A percentile compares a stretch with the other conserved stretches of the same genome.
Evolutionary conservation across 2,329 filamentous ascomycete species (phyloP).

Genomic region (Fusarium austroafricanum): DNA sequence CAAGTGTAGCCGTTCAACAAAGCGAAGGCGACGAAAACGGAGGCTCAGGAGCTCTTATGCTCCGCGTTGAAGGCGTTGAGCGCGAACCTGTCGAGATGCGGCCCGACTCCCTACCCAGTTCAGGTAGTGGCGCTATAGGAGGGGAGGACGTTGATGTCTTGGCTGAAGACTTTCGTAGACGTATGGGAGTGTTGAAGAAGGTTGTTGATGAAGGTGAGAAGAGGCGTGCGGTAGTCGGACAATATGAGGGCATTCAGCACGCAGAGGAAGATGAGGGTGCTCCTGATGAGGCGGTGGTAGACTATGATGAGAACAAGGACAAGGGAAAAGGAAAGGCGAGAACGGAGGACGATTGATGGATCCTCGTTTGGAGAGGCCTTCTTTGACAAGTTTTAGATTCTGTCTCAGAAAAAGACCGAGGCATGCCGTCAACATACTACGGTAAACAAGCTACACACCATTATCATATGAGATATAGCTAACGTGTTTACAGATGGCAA

Average conservation of each 20-base stretch:
- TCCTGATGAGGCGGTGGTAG: constrained; percentile 34
- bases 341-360: constrained; percentile 22
- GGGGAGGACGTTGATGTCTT: constrained; percentile 64
- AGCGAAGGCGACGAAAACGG: constrained; percentile 49
- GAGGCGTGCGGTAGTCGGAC: constrained; percentile 51
- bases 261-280: constrained; percentile 20
- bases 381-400: neutral
- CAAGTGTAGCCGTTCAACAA: constrained; percentile 58
- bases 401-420: neutral
- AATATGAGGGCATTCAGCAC: constrained; percentile 14
- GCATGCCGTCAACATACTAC: neutral
- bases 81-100: constrained; percentile 51
- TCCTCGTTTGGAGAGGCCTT: neutral
- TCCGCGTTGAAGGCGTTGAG: constrained; percentile 54
- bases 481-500: neutral
- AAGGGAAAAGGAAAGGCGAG: constrained; percentile 17
- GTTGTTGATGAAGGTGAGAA: constrained; percentile 65
- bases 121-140: constrained; percentile 48
- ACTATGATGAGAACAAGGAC: constrained; percentile 33
- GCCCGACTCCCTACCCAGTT: constrained; percentile 44
- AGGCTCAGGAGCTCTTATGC: constrained; percentile 46
- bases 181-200: constrained; percentile 66
- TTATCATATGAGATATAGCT: neutral
- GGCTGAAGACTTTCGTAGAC: constrained; percentile 67
- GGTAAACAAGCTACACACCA: constrained; percentile 2